These are phyloP conservation scores for Candida boidinii DNA, from an alignment of 805 yeast genomes.

Conservation along the genomic window DNA sequence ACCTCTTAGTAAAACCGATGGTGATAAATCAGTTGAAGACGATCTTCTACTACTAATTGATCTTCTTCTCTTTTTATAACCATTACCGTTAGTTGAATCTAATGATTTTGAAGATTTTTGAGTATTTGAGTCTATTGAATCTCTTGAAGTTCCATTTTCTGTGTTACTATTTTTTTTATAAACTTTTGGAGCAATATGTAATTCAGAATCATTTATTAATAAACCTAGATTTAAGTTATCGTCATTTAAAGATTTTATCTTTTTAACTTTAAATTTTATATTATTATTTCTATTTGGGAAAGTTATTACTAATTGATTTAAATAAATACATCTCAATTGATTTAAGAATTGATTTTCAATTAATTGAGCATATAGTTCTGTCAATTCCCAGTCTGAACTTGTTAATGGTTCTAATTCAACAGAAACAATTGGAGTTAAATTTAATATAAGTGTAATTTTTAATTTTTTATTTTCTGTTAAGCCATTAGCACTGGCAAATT, in stretches of 20 bases:
- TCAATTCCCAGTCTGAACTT: slow-evolving; percentile 82
- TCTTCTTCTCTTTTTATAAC: slow-evolving; percentile 17
- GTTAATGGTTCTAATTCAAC: slow-evolving; percentile 74
- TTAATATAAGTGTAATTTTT: slow-evolving; percentile 36
- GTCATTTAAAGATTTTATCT: slow-evolving; percentile 25
- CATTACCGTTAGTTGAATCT: slow-evolving; percentile 14
- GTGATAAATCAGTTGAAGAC: slow-evolving; percentile 20
- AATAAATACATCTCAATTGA: slow-evolving; percentile 70
- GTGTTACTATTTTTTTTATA: slow-evolving; percentile 13
- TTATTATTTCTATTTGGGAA: slow-evolving; percentile 55
- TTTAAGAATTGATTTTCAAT: slow-evolving; percentile 68
- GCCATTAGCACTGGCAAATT: slow-evolving; percentile 45
- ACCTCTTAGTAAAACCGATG: slow-evolving; percentile 40
- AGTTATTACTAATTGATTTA: slow-evolving; percentile 53
- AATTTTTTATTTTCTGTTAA: slow-evolving; percentile 34
- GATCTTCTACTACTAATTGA: slow-evolving; percentile 22
- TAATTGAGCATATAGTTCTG: slow-evolving; percentile 70
- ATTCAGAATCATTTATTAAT: slow-evolving; percentile 30
- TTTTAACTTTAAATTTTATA: slow-evolving; percentile 49
- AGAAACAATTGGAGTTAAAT: slow-evolving; percentile 43
- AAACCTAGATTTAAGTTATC: slow-evolving; percentile 26
- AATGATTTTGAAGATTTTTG: slow-evolving; percentile 4
- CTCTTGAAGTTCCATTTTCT: too few species aligned
- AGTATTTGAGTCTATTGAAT: too few species aligned
- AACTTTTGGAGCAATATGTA: slow-evolving; percentile 60